Base-by-base conservation (phyloP, 176 grass and related monocot genomes). In the Cocos nucifera region DNA sequence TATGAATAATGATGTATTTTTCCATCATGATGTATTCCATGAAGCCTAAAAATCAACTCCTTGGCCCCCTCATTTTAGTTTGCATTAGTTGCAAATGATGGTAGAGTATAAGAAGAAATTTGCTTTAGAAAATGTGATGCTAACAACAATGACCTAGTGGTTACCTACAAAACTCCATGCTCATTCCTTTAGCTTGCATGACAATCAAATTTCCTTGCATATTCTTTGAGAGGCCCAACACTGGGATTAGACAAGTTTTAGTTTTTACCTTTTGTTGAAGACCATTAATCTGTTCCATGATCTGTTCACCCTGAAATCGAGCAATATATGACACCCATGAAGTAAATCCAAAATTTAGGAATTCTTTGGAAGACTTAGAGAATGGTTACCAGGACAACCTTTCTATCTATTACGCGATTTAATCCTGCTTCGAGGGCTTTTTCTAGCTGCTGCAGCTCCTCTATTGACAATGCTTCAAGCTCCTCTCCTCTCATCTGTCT, bases 401-500 rank as follows among this genome's bases (percentile, higher is more conserved):
- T 97, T 80, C 59, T 97, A 54, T 61, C 72, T 52, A 97, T 78
- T 28, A 97, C 79, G 53, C 76, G 77, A 26, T 65, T 76, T 26
- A 97, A 64, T 69, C 93, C 81, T 50, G 73, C 70, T 75, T 98
- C 93, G 15, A 98, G 93, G 20, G 81, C 80, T 71, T 56, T 92
- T 78, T 98, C 93, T 63, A 98, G 78, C 63, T 76, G 76, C 27
- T 88, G 84, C 63, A 98, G 61, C 69, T 98, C 79, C 44, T 73
- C 87, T 15, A 85, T 62, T 80, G 66, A 83, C 53, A 92, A 62
- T 29, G 72, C 74, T 17, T 91, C 78, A 80, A 98, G 87, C 27
- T 82, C 81, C 73, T 98, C 84, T 63, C 93, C 93, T 81, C 81
- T 88, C 93, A 98, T 79, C 61, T 83, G 87, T 57, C 93, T 98